Conservation (phyloP, 306 rosid species). For the Cucumis sativus region Cucumber_9930_V3 NC_026658.2:26238001-26238500, state of each 20-base stretch:
- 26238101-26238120: neutral
- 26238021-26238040: neutral
- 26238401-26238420: neutral
- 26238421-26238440: neutral
- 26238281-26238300: constrained; percentile 53
- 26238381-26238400: constrained; percentile 1
- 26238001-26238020: neutral
- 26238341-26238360: constrained; percentile 84
- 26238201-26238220: constrained; percentile 69
- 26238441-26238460: neutral
- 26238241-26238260: constrained; percentile 68
- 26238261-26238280: constrained; percentile 45
- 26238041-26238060: neutral
- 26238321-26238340: constrained; percentile 48
- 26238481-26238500: neutral
- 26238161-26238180: constrained; percentile 49
- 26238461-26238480: neutral
- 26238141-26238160: neutral
- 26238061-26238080: neutral
- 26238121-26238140: neutral
- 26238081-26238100: neutral
- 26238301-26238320: constrained; percentile 56
- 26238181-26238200: constrained; percentile 73
- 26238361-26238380: constrained; percentile 66
- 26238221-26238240: constrained; percentile 68